These are phyloP conservation scores for Panaeolus cyanescens DNA, from an alignment of 768 basidiomycete species.

Conservation along the genomic window DNA sequence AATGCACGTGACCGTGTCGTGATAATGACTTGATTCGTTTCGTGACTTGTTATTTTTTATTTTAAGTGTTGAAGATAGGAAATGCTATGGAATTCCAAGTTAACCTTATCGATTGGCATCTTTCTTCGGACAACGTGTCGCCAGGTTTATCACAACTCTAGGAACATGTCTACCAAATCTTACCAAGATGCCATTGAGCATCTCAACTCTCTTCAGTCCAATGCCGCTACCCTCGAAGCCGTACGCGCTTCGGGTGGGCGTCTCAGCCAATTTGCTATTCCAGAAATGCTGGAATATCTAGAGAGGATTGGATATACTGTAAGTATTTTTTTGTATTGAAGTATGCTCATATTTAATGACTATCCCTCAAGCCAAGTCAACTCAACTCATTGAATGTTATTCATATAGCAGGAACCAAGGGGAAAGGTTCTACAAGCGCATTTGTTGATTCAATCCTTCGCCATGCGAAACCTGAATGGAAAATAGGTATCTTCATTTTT, in stretches of 20 bases:
- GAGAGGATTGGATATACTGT: constrained; percentile 85
- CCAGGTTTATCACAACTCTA: constrained; percentile 5
- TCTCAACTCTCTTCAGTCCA: constrained; percentile 85
- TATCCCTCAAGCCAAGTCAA: constrained; percentile 62
- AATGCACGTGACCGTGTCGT: constrained; percentile 6
- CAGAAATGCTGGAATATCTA: constrained; percentile 91
- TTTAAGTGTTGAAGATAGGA: not conserved
- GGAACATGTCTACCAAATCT: constrained; percentile 60
- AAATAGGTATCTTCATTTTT: constrained; percentile 63
- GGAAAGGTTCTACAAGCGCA: constrained; percentile 96
- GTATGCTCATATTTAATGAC: constrained; percentile 15
- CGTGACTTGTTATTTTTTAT: constrained; percentile 11
- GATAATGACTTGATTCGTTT: constrained; percentile 14
- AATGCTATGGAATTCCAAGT: constrained; percentile 22
- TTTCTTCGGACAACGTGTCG: constrained; percentile 15
- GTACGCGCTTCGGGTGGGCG: constrained; percentile 72
- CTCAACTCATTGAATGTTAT: constrained; percentile 90
- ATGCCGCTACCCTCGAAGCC: constrained; percentile 90
- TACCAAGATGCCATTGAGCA: constrained; percentile 75
- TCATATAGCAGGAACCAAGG: constrained; percentile 97
- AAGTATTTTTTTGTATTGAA: constrained; percentile 22
- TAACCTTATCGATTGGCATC: constrained; percentile 25
- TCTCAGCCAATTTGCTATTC: constrained; percentile 65
- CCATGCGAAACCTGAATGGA: constrained; percentile 71
- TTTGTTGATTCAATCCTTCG: constrained; percentile 88